These are phyloP conservation scores for Hypomontagnella submonticulosa DNA, from an alignment of 495 filamentous ascomycete genomes.

Conservation along the genomic window DNA sequence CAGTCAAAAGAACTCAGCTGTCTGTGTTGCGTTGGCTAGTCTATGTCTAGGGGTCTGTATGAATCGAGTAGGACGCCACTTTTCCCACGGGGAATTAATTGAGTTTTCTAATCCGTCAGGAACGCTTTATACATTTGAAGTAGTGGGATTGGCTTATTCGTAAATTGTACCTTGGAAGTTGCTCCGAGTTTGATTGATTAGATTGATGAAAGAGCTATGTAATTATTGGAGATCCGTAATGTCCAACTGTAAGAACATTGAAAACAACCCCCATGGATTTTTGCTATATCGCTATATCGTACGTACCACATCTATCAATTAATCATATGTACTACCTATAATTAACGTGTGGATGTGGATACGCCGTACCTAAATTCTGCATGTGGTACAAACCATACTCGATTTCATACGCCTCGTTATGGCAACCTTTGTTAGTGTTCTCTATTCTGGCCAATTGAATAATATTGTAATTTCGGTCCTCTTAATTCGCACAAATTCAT, in stretches of 20 bases:
- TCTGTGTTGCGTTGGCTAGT: slow-evolving; percentile 1
- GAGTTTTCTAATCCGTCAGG: slow-evolving; percentile 20
- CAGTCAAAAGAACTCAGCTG: slow-evolving; percentile 16
- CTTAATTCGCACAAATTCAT: slow-evolving; percentile 17
- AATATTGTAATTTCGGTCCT: slow-evolving; percentile 16
- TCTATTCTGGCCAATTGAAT: slow-evolving; percentile 22
- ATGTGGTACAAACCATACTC: neutral
- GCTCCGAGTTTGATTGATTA: too few species aligned
- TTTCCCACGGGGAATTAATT: slow-evolving; percentile 14
- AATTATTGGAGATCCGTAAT: too few species aligned
- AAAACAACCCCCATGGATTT: too few species aligned
- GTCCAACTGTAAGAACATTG: too few species aligned
- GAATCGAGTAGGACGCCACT: slow-evolving; percentile 22
- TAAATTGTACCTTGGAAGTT: neutral
- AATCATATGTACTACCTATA: too few species aligned
- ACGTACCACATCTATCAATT: too few species aligned
- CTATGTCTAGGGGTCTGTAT: slow-evolving; percentile 13
- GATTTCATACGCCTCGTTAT: slow-evolving; percentile 15
- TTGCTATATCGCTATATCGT: too few species aligned
- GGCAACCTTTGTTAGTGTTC: slow-evolving; percentile 27
- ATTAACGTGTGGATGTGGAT: slow-evolving; percentile 8
- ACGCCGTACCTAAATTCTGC: slow-evolving; percentile 27
- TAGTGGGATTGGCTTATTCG: too few species aligned
- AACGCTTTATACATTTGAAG: slow-evolving; percentile 9
- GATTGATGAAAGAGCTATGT: neutral